Conservation (phyloP, 2,329 filamentous ascomycete genomes). For the Xylariaceae sp. region DNA sequence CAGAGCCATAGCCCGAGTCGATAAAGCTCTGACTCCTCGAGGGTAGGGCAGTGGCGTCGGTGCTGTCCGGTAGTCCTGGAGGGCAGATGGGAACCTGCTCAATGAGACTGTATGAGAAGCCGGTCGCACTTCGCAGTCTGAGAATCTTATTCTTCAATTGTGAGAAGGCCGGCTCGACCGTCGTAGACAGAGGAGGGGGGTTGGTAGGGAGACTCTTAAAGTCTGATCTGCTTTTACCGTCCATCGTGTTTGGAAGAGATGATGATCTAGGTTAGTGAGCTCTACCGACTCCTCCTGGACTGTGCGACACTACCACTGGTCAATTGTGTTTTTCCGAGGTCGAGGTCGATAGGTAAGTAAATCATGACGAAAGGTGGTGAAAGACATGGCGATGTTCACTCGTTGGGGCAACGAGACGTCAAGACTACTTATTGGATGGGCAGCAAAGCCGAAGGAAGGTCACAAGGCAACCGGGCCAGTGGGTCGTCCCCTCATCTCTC, state of each 20-base stretch:
- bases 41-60: too few species aligned
- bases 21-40: neutral
- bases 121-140: neutral
- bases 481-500: neutral
- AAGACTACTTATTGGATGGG: too few species aligned
- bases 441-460: neutral
- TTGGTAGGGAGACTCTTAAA: neutral
- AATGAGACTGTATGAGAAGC: neutral
- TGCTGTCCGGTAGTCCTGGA: neutral
- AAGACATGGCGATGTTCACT: too few species aligned
- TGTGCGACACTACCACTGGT: too few species aligned
- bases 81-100: neutral
- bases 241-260: neutral
- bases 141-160: neutral
- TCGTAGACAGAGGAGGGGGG: neutral
- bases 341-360: too few species aligned
- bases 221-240: neutral
- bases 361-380: too few species aligned
- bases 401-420: too few species aligned
- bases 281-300: neutral
- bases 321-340: too few species aligned
- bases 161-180: neutral
- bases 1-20: constrained; percentile 9
- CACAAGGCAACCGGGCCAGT: neutral
- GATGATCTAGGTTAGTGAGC: neutral